Evolutionary conservation across 2,329 filamentous ascomycete genomes (phyloP).

Genomic region (Domatiomyces catenatus): DNA sequence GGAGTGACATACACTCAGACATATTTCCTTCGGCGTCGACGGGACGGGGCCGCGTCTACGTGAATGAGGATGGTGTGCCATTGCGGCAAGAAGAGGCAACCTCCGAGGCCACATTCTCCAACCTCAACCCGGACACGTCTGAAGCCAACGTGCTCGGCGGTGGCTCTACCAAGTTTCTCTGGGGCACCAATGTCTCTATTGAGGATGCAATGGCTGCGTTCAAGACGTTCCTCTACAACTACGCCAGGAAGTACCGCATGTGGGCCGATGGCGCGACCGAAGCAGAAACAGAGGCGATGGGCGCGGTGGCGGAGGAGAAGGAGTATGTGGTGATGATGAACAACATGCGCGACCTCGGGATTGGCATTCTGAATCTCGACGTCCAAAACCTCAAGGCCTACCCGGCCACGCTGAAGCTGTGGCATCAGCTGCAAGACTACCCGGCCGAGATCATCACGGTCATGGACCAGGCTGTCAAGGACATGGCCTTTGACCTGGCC

Average conservation of each 20-base stretch:
- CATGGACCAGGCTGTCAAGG: conserved; percentile 89
- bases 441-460: conserved; percentile 91
- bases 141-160: conserved; percentile 82
- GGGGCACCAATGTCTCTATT: conserved; percentile 94
- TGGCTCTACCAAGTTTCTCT: conserved; percentile 67
- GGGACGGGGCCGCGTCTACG: conserved; percentile 44
- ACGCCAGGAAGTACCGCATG: conserved; percentile 84
- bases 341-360: conserved; percentile 77
- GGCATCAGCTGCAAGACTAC: conserved; percentile 87
- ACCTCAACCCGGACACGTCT: conserved; percentile 66
- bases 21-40: conserved; percentile 39
- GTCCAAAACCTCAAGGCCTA: conserved; percentile 81
- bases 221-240: conserved; percentile 85
- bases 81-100: conserved; percentile 31
- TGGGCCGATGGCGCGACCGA: conserved; percentile 73
- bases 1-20: conserved; percentile 80
- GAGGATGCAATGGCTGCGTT: conserved; percentile 75
- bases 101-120: conserved; percentile 52
- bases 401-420: conserved; percentile 80
- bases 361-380: conserved; percentile 74
- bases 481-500: conserved; percentile 81
- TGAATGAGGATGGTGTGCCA: conserved; percentile 49
- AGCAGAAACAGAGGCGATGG: conserved; percentile 53
- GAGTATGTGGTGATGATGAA: conserved; percentile 76
- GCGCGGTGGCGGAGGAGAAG: conserved; percentile 56